Conservation (phyloP, 2,329 filamentous ascomycete genomes). For the Cordyceps fumosorosea region DNA sequence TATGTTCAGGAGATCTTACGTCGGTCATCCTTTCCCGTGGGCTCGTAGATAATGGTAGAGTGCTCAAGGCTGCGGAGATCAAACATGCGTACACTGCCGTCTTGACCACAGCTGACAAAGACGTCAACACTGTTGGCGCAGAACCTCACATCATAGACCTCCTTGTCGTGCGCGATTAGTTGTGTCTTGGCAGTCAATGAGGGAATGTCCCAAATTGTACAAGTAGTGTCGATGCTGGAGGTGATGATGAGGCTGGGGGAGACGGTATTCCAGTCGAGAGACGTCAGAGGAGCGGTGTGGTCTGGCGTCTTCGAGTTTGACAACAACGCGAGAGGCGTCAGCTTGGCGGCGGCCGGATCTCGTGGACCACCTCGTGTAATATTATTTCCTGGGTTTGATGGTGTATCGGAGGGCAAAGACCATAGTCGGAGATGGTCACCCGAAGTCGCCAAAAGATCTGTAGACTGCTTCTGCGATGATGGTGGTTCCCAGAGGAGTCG, state of each 20-base stretch:
- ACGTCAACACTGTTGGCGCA: constrained; percentile 98
- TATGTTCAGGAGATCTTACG: constrained; percentile 42
- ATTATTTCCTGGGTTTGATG: constrained; percentile 54
- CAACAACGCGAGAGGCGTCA: constrained; percentile 84
- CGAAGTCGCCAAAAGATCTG: constrained; percentile 88
- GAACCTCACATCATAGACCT: constrained; percentile 97
- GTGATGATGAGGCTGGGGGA: constrained; percentile 97
- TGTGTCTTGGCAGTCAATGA: constrained; percentile 97
- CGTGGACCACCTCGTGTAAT: constrained; percentile 50
- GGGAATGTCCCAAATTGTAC: constrained; percentile 99
- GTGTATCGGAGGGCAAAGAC: constrained; percentile 74
- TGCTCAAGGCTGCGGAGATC: constrained; percentile 93
- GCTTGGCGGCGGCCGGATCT: constrained; percentile 61
- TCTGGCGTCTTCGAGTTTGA: constrained; percentile 98
- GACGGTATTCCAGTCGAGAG: constrained; percentile 95
- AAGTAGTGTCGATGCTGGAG: constrained; percentile 97
- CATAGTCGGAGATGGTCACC: constrained; percentile 90
- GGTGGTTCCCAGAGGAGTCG: constrained; percentile 93
- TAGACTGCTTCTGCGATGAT: constrained; percentile 89
- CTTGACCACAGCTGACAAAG: constrained; percentile 94
- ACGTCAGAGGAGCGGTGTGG: constrained; percentile 93
- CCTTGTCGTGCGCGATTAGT: constrained; percentile 96
- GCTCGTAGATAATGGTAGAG: constrained; percentile 98
- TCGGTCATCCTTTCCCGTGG: constrained; percentile 75
- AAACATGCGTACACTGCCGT: constrained; percentile 98